Base-by-base conservation (phyloP, 371 early-diverging fungal species). In the Haplosporangium sp. region DNA sequence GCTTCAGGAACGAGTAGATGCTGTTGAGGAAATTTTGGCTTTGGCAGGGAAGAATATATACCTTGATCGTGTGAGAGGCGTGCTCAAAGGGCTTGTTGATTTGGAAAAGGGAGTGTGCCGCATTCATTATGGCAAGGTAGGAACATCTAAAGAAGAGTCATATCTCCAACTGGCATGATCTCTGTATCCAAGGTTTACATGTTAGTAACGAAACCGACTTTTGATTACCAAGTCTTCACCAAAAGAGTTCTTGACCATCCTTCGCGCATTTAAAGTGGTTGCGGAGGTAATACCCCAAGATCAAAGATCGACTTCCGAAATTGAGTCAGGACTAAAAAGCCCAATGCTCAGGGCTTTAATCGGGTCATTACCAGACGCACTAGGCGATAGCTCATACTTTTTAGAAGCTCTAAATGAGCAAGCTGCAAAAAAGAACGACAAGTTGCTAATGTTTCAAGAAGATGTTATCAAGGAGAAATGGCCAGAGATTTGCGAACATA, bases 101-200 rank as follows among this genome's bases (percentile, higher is more conserved):
- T 77, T 96, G 3, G 96, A 96, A 78, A 92, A 91, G 65, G 90
- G 91, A 0, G 74, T 94, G 13, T 90, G 92, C 37, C 88, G 94
- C 2, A 90, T 95, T 15, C 92, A 92, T 65, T 93, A 92, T 74
- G 89, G 87, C 11, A 85, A 82, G 76, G 89, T 90, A 78, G 58
- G 71, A 42, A 37, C 1, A n/a, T 50, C 15, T 19, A 11, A n/a
- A 50, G 17, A n/a, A 27, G 27, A 27, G 27, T 27, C 27, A 27
- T 27, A 27, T 27, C 27, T 27, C 27, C 27, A 27, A 42, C 11
- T 40, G 38, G 61, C 42, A 9, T 58, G 19, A 19, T 45, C 45
- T 50, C 50, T 6, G 50, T n/a, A n/a, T 50, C 19, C 7, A n/a
- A n/a, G n/a, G n/a, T 50, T 50, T 50, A 7, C 17, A 17, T 0